Percentiles rank a stretch among this genome's conserved stretches.
phyloP scores from a whole-genome alignment of 2,329 filamentous ascomycete species.

The Phialemoniopsis sp. region DNA sequence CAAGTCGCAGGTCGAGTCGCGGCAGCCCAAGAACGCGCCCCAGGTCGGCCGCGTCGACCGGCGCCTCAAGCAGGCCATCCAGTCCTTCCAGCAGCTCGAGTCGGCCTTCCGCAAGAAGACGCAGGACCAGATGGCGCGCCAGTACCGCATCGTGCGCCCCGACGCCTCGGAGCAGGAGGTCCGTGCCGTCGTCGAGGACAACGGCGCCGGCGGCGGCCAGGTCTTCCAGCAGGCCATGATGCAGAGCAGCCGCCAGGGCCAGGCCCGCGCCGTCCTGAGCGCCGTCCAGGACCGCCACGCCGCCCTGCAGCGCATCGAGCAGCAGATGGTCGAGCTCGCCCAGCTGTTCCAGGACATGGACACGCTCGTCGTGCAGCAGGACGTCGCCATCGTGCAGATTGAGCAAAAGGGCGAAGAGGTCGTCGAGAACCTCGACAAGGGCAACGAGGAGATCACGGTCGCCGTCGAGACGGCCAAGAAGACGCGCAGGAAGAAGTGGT shows the following conservation, averaged over 20 bases:
- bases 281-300: slow-evolving; percentile 81
- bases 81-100: slow-evolving; percentile 77
- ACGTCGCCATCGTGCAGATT: slow-evolving; percentile 73
- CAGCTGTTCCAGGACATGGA: slow-evolving; percentile 90
- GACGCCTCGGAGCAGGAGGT: slow-evolving; percentile 78
- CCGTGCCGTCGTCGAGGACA: slow-evolving; percentile 69
- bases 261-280: slow-evolving; percentile 73
- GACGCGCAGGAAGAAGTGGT: slow-evolving; percentile 94
- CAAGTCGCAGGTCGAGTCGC: slow-evolving; percentile 71
- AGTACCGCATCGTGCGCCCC: slow-evolving; percentile 85
- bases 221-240: slow-evolving; percentile 87
- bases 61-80: slow-evolving; percentile 75
- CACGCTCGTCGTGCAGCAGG: slow-evolving; percentile 80
- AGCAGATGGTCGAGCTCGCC: slow-evolving; percentile 81
- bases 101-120: slow-evolving; percentile 75
- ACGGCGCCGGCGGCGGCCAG: slow-evolving; percentile 65
- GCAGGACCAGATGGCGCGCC: slow-evolving; percentile 78
- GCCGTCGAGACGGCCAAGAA: slow-evolving; percentile 78
- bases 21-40: slow-evolving; percentile 66
- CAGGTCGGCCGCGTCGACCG: slow-evolving; percentile 81
- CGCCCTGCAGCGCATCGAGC: slow-evolving; percentile 88
- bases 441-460: slow-evolving; percentile 76
- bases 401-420: slow-evolving; percentile 86
- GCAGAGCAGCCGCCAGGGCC: slow-evolving; percentile 74
- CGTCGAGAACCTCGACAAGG: slow-evolving; percentile 77